These are phyloP conservation scores for Kwoniella dendrophila DNA, from an alignment of 768 basidiomycete species.

Conservation along the genomic window DNA sequence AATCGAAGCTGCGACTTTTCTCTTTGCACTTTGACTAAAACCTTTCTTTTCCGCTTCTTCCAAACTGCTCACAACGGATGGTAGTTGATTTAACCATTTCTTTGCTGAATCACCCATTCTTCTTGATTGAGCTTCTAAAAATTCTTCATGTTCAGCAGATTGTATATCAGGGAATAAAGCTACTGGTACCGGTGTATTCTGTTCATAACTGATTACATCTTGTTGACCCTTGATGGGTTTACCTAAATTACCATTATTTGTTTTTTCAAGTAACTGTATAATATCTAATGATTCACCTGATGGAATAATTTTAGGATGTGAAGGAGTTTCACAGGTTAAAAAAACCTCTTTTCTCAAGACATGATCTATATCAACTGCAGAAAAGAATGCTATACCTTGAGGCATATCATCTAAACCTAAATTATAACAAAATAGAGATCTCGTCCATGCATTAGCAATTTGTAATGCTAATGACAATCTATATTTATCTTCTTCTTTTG, in stretches of 20 bases:
- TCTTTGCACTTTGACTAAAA: background rate
- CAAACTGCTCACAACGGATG: background rate
- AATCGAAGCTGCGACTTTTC: background rate
- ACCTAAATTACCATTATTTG: conserved; percentile 60
- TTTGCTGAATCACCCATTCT: conserved; percentile 13
- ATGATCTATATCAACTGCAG: conserved; percentile 87
- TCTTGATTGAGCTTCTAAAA: conserved; percentile 26
- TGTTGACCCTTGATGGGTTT: background rate
- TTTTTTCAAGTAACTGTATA: conserved; percentile 65
- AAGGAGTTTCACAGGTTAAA: conserved; percentile 93
- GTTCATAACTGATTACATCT: background rate
- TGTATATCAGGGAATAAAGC: conserved; percentile 18
- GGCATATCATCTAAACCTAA: conserved; percentile 97
- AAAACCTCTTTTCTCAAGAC: conserved; percentile 94
- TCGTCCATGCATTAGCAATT: conserved; percentile 93
- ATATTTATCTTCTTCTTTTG: conserved; percentile 82
- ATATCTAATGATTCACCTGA: conserved; percentile 88
- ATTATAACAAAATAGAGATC: conserved; percentile 82
- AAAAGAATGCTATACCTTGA: conserved; percentile 95
- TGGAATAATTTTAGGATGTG: conserved; percentile 77
- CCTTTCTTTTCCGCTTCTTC: background rate
- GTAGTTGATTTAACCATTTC: conserved; percentile 17
- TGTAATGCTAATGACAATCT: conserved; percentile 90
- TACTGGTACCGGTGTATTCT: conserved; percentile 5
- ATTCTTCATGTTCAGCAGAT: conserved; percentile 13